phyloP scores from a whole-genome alignment of 1,284 basidiomycete species.

The Boletus semigastroideus region DNA sequence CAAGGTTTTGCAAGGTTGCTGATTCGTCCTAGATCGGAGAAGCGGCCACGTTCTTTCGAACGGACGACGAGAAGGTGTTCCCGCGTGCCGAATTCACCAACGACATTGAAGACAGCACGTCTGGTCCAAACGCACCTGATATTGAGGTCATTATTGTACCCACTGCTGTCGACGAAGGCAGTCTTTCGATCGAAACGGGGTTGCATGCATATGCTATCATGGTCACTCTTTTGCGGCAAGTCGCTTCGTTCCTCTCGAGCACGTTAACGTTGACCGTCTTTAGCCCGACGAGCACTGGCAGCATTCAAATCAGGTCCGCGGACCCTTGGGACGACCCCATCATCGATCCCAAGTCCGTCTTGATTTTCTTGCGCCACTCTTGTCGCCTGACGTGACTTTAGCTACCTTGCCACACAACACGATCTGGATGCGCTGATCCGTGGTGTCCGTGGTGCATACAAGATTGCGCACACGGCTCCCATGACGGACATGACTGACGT shows the following conservation, averaged over 20 bases:
- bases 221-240: conserved; percentile 25
- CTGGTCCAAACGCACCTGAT: conserved; percentile 56
- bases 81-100: conserved; percentile 41
- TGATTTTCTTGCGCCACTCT: not conserved
- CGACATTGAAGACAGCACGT: conserved; percentile 50
- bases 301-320: conserved; percentile 39
- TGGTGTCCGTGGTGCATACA: conserved; percentile 49
- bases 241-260: not conserved
- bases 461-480: conserved; percentile 51
- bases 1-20: not conserved
- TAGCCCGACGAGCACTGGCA: conserved; percentile 46
- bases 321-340: conserved; percentile 43
- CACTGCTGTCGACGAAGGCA: conserved; percentile 23
- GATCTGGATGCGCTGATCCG: conserved; percentile 57
- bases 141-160: conserved; percentile 58
- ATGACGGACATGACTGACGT: conserved; percentile 49
- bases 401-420: conserved; percentile 56
- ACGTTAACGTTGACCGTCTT: not conserved
- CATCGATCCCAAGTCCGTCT: conserved; percentile 44
- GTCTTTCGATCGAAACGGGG: not conserved
- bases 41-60: conserved; percentile 55
- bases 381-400: conserved; percentile 21
- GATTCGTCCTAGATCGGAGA: conserved; percentile 48
- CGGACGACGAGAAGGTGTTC: conserved; percentile 54
- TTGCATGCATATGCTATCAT: conserved; percentile 22